These are phyloP conservation scores for Nadsonia fulvescens DNA, from an alignment of 805 yeast species.

Conservation along the genomic window DNA sequence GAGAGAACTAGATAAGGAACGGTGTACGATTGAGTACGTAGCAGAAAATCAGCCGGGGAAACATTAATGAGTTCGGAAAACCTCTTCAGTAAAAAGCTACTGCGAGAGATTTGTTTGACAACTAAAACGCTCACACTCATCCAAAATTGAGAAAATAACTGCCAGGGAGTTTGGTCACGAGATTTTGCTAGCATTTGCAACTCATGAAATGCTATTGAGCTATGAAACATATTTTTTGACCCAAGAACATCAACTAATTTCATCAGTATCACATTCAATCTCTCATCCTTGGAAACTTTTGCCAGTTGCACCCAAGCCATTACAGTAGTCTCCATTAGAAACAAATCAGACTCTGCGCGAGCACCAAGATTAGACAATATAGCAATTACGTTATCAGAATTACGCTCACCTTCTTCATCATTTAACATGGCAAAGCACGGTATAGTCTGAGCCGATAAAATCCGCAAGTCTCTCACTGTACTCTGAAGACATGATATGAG, in stretches of 20 bases:
- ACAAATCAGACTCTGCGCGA: constrained; percentile 7
- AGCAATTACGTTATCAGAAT: constrained; percentile 5
- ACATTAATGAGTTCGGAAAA: constrained; percentile 52
- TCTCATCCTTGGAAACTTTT: constrained; percentile 43
- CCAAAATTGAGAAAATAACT: constrained; percentile 59
- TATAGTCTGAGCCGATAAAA: constrained; percentile 7
- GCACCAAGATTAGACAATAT: constrained; percentile 6
- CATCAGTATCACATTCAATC: constrained; percentile 45
- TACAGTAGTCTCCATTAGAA: constrained; percentile 15
- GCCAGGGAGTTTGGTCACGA: constrained; percentile 53
- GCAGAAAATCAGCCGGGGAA: constrained; percentile 40
- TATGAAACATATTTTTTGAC: constrained; percentile 43
- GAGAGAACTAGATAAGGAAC: constrained; percentile 60
- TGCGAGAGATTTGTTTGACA: constrained; percentile 32
- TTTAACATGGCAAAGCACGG: constrained; percentile 6
- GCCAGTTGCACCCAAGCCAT: constrained; percentile 49
- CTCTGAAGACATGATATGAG: constrained; percentile 9
- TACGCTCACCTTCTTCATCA: constrained; percentile 1
- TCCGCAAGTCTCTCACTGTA: constrained; percentile 9
- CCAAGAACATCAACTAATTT: constrained; percentile 50
- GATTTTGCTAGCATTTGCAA: constrained; percentile 39
- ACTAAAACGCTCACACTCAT: constrained; percentile 51
- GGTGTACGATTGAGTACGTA: constrained; percentile 52
- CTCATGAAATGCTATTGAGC: constrained; percentile 50
- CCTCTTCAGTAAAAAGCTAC: constrained; percentile 35